Evolutionary conservation across 202 grass and related monocot species (phyloP).

Genomic region (Brachypodium distachyon): DNA sequence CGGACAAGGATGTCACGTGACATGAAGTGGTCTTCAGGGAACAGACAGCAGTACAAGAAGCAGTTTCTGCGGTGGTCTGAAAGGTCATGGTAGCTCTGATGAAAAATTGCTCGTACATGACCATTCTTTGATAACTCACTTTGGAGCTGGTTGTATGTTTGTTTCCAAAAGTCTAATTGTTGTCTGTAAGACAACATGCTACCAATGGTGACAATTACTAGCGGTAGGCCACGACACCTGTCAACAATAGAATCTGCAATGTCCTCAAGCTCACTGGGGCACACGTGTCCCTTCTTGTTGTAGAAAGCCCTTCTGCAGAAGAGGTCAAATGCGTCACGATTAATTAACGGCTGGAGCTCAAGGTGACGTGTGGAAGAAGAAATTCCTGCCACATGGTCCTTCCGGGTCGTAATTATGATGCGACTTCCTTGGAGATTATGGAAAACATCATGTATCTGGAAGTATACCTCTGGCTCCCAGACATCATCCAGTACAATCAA

Average conservation of each 20-base stretch:
- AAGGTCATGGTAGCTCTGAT: constrained; percentile 32
- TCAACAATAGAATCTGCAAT: constrained; percentile 12
- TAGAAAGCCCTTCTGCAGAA: constrained; percentile 39
- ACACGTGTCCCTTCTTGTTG: background rate
- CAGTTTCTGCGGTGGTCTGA: constrained; percentile 35
- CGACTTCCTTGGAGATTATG: background rate
- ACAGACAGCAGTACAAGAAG: constrained; percentile 50
- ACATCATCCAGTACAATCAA: constrained; percentile 57
- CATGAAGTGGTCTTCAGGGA: constrained; percentile 21
- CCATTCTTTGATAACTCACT: background rate
- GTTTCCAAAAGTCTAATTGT: constrained; percentile 6
- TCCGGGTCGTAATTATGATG: constrained; percentile 44
- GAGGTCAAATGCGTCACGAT: background rate
- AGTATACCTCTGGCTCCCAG: constrained; percentile 25
- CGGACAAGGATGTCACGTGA: constrained; percentile 27
- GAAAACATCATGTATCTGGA: background rate
- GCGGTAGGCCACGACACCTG: constrained; percentile 26
- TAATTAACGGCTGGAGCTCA: constrained; percentile 10
- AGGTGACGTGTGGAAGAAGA: background rate
- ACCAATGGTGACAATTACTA: constrained; percentile 25
- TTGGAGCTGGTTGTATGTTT: constrained; percentile 22
- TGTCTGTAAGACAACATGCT: constrained; percentile 5
- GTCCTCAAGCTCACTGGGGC: background rate
- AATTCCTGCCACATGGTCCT: constrained; percentile 16
- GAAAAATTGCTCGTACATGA: constrained; percentile 13